Evolutionary conservation across 2,329 filamentous ascomycete species (phyloP).

Genomic region (Diaporthe ampelina): DNA sequence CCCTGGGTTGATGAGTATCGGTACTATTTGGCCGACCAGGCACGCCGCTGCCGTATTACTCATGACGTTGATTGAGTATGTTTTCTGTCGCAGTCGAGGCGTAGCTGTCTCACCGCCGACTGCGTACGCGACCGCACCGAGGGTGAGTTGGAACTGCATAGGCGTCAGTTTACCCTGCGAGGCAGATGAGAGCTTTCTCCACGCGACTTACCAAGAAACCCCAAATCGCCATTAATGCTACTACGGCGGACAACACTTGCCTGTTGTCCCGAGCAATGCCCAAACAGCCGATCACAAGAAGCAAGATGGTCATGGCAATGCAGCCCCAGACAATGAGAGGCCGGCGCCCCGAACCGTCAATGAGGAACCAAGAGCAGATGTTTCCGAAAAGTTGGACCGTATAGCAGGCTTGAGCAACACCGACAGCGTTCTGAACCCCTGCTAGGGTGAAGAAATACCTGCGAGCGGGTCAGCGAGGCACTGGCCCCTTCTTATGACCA

Average conservation of each 20-base stretch:
- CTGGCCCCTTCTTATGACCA: too few species aligned
- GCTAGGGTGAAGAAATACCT: conserved; percentile 1
- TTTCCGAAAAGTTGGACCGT: neutral
- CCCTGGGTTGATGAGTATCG: conserved; percentile 49
- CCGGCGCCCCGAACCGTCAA: neutral
- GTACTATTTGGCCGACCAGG: conserved; percentile 49
- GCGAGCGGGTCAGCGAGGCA: neutral
- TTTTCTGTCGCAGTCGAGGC: conserved; percentile 50
- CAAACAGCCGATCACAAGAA: conserved; percentile 11
- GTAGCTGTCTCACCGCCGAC: conserved; percentile 50
- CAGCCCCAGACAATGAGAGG: conserved; percentile 2
- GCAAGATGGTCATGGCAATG: neutral
- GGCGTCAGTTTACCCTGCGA: neutral
- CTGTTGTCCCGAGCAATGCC: conserved; percentile 4
- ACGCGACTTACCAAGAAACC: neutral
- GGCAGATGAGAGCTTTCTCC: neutral
- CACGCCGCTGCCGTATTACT: conserved; percentile 49
- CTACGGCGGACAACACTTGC: neutral
- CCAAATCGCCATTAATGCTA: conserved; percentile 3
- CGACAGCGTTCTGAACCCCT: conserved; percentile 9
- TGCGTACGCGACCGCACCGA: conserved; percentile 49
- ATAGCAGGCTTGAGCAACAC: conserved; percentile 12
- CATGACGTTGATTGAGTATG: conserved; percentile 53
- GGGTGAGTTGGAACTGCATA: conserved; percentile 6
- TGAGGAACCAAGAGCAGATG: conserved; percentile 18